Base-by-base conservation (phyloP, 805 yeast species). In the Lipomyces spencermartinsiae region DNA sequence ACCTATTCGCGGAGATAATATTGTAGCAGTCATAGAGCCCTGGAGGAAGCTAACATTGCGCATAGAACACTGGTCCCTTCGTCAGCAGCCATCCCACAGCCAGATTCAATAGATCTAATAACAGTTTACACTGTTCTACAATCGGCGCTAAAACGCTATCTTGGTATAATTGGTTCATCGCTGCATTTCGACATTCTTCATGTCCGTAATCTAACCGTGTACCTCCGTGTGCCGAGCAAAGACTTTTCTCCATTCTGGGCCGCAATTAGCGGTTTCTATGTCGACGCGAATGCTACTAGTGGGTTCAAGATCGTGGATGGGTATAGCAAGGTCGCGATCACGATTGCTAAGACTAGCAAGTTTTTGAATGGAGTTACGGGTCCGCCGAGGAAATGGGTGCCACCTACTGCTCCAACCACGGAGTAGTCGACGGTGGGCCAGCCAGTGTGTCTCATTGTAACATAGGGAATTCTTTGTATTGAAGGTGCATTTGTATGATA, bases 141-240 rank as follows among this genome's bases (percentile, higher is more conserved):
- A 5, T 16, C 58, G 4, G 71, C 70, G 3, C 14, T 68, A 12
- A 51, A 54, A 31, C 67, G 67, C 14, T 58, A 37, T 35, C 56
- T 68, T 4, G 71, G 71, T 34, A 53, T 16, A n/a, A 35, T 68
- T 34, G 69, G 71, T 31, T 39, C 65, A 19, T 65, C 69, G 9
- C 31, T 66, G 14, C 59, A 31, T 9, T 39, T 65, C 49, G 71
- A 66, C 31, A 63, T 66, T 22, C 35, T 68, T 16, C 67, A 62
- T 16, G 25, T 53, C n/a, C 2, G 55, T 1, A 33, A 25, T 1
- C 58, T 43, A 9, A 29, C 19, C 34, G 62, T 51, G 14, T 51
- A 37, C 29, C 49, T 68, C 39, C 69, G 71, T 43, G 67, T 66
- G 2, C 69, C 69, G 31, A 37, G 39, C 22, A 33, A 8, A 7